phyloP scores from a whole-genome alignment of 371 early-diverging fungal species.

The Fennellomyces sp. region DNA sequence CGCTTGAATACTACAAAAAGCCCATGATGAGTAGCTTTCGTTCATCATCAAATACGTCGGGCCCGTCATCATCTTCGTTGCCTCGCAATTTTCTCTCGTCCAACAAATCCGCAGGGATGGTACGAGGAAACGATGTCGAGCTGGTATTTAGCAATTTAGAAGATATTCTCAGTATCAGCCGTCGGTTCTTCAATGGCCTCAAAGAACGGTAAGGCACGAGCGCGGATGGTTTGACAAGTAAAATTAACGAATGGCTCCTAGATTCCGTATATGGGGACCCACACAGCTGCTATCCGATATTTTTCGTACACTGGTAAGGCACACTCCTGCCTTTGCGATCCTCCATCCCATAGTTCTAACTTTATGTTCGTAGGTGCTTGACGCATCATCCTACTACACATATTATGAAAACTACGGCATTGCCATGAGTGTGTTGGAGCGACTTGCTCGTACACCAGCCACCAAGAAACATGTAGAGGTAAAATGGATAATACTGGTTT shows the following conservation, averaged over 20 bases:
- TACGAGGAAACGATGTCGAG: constrained; percentile 19
- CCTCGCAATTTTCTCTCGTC: constrained; percentile 17
- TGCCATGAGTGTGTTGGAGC: constrained; percentile 18
- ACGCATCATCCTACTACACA: constrained; percentile 12
- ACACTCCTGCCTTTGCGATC: background rate
- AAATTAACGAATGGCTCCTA: constrained; percentile 4
- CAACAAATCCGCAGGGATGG: constrained; percentile 8
- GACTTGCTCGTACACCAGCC: constrained; percentile 11
- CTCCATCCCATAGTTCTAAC: background rate
- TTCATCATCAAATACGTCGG: background rate
- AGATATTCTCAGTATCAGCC: constrained; percentile 12
- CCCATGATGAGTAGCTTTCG: constrained; percentile 19
- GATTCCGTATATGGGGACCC: constrained; percentile 31
- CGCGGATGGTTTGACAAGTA: background rate
- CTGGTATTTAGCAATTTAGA: constrained; percentile 23
- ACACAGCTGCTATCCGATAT: constrained; percentile 27
- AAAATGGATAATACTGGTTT: background rate
- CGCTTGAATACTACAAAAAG: constrained; percentile 21
- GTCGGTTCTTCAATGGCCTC: constrained; percentile 11
- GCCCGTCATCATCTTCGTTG: constrained; percentile 5
- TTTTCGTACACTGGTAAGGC: constrained; percentile 18
- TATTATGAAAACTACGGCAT: constrained; percentile 19
- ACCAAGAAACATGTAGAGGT: constrained; percentile 22
- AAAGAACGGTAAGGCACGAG: constrained; percentile 16
- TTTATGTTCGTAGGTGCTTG: constrained; percentile 8